phyloP scores from a whole-genome alignment of 2,329 filamentous ascomycete genomes.

The Magnaporthiopsis incrustans region DNA sequence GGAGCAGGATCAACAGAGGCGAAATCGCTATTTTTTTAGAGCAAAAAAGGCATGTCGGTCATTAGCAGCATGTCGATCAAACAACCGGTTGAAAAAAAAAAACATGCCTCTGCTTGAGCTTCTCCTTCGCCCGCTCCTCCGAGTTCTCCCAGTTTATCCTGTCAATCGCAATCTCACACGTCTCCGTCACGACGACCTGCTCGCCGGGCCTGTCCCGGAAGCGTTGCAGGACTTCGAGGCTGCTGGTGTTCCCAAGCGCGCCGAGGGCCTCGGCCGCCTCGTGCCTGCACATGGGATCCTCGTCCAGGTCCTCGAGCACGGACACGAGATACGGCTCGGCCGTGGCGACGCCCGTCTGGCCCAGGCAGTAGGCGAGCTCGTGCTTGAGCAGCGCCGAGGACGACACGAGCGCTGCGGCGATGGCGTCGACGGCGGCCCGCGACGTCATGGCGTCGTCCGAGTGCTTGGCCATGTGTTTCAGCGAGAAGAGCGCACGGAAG shows the following conservation, averaged over 20 bases:
- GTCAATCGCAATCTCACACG: conserved; percentile 92
- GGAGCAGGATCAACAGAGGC: conserved; percentile 92
- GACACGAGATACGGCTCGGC: conserved; percentile 64
- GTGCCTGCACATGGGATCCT: conserved; percentile 92
- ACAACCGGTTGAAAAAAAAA: background rate
- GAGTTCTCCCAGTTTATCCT: conserved; percentile 90
- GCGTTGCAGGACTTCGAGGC: conserved; percentile 63
- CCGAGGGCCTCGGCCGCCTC: conserved; percentile 94
- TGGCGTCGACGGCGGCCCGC: conserved; percentile 61
- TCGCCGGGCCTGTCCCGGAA: conserved; percentile 71
- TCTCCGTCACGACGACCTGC: conserved; percentile 78
- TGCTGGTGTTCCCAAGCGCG: conserved; percentile 68
- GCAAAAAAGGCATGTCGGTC: too few species aligned
- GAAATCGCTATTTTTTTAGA: conserved; percentile 75
- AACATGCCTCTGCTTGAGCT: conserved; percentile 68
- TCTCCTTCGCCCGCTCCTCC: conserved; percentile 62
- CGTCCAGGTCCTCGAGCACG: conserved; percentile 68
- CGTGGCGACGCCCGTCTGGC: conserved; percentile 73
- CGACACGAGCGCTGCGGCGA: conserved; percentile 78
- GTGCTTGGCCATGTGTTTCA: conserved; percentile 82
- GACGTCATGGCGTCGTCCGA: conserved; percentile 43
- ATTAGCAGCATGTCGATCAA: conserved; percentile 8
- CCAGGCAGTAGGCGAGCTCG: conserved; percentile 93
- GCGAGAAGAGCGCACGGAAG: conserved; percentile 93
- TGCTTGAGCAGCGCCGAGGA: conserved; percentile 90